Conservation (phyloP, 2,329 filamentous ascomycete genomes). For the Tolypocladium paradoxum region DNA sequence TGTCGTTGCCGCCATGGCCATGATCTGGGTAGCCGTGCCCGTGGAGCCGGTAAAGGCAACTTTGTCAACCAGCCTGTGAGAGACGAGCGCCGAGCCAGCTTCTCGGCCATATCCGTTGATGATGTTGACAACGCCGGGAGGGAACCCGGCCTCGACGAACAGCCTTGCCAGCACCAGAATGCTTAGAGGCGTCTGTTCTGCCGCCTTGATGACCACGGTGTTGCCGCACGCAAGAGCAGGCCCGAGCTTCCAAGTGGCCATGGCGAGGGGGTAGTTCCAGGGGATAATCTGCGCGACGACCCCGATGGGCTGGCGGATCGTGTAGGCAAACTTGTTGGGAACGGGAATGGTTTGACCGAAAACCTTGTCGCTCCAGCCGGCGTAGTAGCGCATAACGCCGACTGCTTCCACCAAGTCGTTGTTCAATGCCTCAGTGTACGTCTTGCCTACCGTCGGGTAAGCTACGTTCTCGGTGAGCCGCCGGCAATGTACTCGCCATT, state of each 20-base stretch:
- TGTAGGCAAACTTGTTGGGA: slow-evolving; percentile 61
- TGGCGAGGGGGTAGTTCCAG: slow-evolving; percentile 53
- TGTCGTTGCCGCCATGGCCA: slow-evolving; percentile 59
- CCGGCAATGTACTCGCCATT: too few species aligned
- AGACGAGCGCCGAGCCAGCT: slow-evolving; percentile 56
- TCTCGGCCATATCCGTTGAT: slow-evolving; percentile 60
- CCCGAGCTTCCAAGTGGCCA: slow-evolving; percentile 58
- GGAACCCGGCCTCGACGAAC: slow-evolving; percentile 63
- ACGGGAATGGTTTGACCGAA: slow-evolving; percentile 64
- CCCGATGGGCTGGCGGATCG: slow-evolving; percentile 61
- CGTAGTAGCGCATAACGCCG: slow-evolving; percentile 57
- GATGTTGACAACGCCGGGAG: slow-evolving; percentile 67
- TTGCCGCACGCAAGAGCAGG: slow-evolving; percentile 58
- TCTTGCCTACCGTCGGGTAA: too few species aligned
- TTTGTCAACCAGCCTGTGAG: slow-evolving; percentile 61
- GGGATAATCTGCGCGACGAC: slow-evolving; percentile 67
- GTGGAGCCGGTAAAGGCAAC: slow-evolving; percentile 73
- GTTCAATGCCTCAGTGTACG: slow-evolving; percentile 51
- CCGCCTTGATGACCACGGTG: slow-evolving; percentile 53
- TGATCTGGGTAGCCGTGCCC: slow-evolving; percentile 59
- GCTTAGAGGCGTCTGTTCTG: slow-evolving; percentile 56
- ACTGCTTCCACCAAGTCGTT: slow-evolving; percentile 47
- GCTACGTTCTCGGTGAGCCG: too few species aligned
- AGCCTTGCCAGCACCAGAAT: slow-evolving; percentile 55
- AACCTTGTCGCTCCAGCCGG: slow-evolving; percentile 69